These are phyloP conservation scores for Calonectria pteridis DNA, from an alignment of 2,329 filamentous ascomycete species.

Conservation along the genomic window DNA sequence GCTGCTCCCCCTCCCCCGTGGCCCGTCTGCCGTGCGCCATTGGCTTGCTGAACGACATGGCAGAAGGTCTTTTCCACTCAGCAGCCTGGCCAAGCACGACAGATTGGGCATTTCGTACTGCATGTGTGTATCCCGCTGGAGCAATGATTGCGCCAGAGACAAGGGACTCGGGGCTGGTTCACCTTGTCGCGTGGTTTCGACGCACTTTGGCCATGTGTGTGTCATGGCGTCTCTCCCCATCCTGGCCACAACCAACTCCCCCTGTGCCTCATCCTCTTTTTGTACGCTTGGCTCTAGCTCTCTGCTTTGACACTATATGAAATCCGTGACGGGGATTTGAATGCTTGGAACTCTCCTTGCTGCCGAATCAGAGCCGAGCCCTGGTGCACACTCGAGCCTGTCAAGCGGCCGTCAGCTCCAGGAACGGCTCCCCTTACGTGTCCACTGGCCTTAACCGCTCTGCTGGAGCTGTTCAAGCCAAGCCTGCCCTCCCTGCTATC, in stretches of 20 bases:
- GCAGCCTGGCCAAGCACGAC: slow-evolving; percentile 18
- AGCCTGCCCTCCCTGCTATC: no score
- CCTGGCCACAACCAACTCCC: slow-evolving; percentile 8
- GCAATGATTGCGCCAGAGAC: neutral
- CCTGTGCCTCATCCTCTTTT: slow-evolving; percentile 1
- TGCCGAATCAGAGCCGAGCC: slow-evolving; percentile 37
- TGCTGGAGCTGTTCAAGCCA: slow-evolving; percentile 25
- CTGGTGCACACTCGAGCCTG: slow-evolving; percentile 33
- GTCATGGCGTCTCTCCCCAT: slow-evolving; percentile 28
- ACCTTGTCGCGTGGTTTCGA: slow-evolving; percentile 13
- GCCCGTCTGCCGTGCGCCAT: slow-evolving; percentile 31
- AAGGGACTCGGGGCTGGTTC: neutral
- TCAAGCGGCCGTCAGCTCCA: neutral
- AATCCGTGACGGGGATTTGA: slow-evolving; percentile 23
- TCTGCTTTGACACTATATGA: neutral
- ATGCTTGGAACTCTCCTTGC: neutral
- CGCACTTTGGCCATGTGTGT: slow-evolving; percentile 4
- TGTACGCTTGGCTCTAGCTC: neutral
- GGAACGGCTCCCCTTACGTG: slow-evolving; percentile 20
- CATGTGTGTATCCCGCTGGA: neutral
- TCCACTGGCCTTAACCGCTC: slow-evolving; percentile 30
- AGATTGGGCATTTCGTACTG: slow-evolving; percentile 6
- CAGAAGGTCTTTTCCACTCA: neutral
- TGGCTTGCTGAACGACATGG: slow-evolving; percentile 21
- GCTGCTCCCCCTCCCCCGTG: slow-evolving; percentile 33